Percentiles rank a stretch among this genome's conserved stretches.
Evolutionary conservation across 257 asterid genomes (phyloP).

Genomic region (Petunia axillaris): DNA sequence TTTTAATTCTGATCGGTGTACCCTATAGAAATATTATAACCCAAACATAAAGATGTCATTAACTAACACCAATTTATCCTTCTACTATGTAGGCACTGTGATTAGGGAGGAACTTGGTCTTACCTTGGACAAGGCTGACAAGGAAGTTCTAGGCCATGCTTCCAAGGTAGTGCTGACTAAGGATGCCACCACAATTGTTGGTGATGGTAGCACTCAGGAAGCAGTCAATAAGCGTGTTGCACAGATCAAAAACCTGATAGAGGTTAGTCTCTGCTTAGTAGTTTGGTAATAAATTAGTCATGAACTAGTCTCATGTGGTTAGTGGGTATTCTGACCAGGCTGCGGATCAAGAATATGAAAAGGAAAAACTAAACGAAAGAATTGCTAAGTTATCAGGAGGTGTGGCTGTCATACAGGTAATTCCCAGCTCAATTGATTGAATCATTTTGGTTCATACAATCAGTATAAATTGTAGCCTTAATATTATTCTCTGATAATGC

Average conservation of each 20-base stretch:
- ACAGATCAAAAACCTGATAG: slow-evolving; percentile 84
- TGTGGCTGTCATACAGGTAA: slow-evolving; percentile 97
- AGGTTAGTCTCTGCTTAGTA: slow-evolving; percentile 45
- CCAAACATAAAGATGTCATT: not conserved
- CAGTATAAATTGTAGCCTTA: not conserved
- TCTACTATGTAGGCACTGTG: slow-evolving; percentile 69
- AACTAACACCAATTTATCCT: not conserved
- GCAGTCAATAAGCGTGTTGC: slow-evolving; percentile 81
- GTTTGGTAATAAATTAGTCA: not conserved
- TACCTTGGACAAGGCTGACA: slow-evolving; percentile 86
- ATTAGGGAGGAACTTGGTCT: slow-evolving; percentile 92
- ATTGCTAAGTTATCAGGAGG: slow-evolving; percentile 98
- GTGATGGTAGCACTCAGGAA: slow-evolving; percentile 96
- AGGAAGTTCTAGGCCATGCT: slow-evolving; percentile 87
- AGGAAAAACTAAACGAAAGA: slow-evolving; percentile 85
- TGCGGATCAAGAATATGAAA: slow-evolving; percentile 93
- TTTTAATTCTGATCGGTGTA: not conserved
- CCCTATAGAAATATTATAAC: not conserved
- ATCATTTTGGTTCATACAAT: not conserved
- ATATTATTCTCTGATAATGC: slow-evolving; percentile 15
- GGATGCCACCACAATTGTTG: slow-evolving; percentile 90
- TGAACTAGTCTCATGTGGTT: not conserved
- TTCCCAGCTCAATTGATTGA: not conserved
- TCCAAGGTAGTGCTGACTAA: slow-evolving; percentile 93
- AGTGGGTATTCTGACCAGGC: slow-evolving; percentile 44